These are phyloP conservation scores for Lactarius indigo DNA, from an alignment of 768 basidiomycete genomes.

Conservation along the genomic window DNA sequence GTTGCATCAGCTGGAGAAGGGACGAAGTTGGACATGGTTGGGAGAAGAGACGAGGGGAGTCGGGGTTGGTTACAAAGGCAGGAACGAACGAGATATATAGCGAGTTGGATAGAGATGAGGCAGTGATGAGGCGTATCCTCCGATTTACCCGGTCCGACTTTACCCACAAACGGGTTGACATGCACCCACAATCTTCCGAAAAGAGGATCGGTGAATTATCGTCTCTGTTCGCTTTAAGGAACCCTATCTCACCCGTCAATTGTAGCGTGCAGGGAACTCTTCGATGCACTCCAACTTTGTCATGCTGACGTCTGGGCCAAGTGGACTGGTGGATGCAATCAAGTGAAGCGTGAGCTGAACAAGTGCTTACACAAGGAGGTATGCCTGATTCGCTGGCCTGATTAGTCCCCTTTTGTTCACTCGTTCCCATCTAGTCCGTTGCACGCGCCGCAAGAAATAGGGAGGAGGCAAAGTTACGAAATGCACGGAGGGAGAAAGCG, in stretches of 20 bases:
- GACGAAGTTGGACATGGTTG: constrained; percentile 40
- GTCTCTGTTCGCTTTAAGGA: constrained; percentile 7
- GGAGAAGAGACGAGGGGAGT: neutral
- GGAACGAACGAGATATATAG: constrained; percentile 15
- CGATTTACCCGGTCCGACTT: neutral
- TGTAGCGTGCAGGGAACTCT: constrained; percentile 71
- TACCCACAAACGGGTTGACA: constrained; percentile 29
- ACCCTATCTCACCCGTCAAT: neutral
- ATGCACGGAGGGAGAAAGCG: constrained; percentile 54
- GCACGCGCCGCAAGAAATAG: constrained; percentile 59
- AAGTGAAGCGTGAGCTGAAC: constrained; percentile 62
- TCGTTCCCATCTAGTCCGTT: constrained; percentile 42
- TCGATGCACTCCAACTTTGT: constrained; percentile 70
- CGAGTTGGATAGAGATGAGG: constrained; percentile 13
- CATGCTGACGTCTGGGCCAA: constrained; percentile 61
- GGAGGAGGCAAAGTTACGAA: constrained; percentile 54
- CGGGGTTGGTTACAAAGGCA: neutral
- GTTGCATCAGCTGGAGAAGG: constrained; percentile 46
- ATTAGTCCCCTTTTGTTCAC: constrained; percentile 8
- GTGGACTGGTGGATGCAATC: constrained; percentile 68
- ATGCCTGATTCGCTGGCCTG: constrained; percentile 22
- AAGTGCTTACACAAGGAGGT: constrained; percentile 72
- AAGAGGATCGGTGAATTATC: constrained; percentile 43
- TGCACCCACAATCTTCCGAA: constrained; percentile 66
- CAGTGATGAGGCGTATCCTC: neutral